Evolutionary conservation across 164 flowering plant genomes (phyloP).

Genomic region (Vitis cinerea): DNA sequence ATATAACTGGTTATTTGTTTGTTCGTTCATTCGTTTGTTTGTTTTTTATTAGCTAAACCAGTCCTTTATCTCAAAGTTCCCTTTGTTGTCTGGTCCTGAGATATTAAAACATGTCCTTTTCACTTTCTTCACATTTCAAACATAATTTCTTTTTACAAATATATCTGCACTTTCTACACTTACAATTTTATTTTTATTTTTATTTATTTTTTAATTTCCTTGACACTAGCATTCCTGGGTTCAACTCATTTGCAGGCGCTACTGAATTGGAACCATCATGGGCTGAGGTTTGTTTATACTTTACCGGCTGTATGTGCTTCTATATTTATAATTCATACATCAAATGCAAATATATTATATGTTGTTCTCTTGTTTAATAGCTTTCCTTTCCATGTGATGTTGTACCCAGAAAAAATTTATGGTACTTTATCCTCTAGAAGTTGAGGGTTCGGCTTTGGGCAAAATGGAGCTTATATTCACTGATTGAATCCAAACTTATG

Average conservation of each 20-base stretch:
- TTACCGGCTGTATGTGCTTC: no score
- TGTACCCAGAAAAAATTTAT: no score
- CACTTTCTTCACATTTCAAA: neutral
- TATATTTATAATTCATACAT: neutral
- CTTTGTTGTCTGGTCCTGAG: neutral
- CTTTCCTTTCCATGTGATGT: no score
- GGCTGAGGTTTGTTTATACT: slow-evolving; percentile 67
- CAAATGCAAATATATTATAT: neutral
- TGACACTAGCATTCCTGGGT: neutral
- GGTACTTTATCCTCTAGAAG: no score
- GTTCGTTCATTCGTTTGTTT: no score
- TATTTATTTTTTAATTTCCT: no score
- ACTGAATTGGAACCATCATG: slow-evolving; percentile 81
- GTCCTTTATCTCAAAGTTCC: neutral
- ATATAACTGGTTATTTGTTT: neutral
- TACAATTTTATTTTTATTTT: neutral
- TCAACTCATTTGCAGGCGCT: slow-evolving; percentile 56
- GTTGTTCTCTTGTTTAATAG: neutral
- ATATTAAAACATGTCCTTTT: neutral
- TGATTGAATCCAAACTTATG: no score
- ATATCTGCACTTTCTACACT: neutral
- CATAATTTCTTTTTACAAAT: neutral
- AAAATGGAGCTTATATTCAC: no score
- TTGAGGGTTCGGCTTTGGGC: no score
- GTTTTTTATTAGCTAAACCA: no score